Conservation (phyloP, 306 rosid species). For the Rosa chinensis region DNA sequence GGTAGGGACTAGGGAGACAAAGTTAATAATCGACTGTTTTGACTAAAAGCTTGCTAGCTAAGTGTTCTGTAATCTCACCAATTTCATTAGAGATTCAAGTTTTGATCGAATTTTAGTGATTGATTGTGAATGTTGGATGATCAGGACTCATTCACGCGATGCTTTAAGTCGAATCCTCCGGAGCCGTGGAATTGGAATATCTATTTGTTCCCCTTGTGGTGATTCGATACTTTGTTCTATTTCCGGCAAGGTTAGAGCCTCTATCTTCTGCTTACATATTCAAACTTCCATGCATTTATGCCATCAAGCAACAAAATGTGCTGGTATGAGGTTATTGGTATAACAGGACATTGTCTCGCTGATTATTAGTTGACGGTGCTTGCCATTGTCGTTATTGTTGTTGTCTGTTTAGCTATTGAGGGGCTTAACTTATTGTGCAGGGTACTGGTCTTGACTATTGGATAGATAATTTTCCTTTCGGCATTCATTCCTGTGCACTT, state of each 20-base stretch:
- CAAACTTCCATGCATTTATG: slow-evolving; percentile 11
- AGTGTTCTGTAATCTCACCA: background rate
- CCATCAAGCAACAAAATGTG: slow-evolving; percentile 2
- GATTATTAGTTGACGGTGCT: background rate
- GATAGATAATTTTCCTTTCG: slow-evolving; percentile 94
- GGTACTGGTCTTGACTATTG: slow-evolving; percentile 76
- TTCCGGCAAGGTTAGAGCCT: slow-evolving; percentile 69
- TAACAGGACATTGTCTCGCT: background rate
- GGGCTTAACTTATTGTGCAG: slow-evolving; percentile 44
- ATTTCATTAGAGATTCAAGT: background rate
- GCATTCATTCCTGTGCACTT: slow-evolving; percentile 76
- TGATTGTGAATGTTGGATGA: slow-evolving; percentile 18
- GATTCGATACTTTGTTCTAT: slow-evolving; percentile 40
- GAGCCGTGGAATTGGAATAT: slow-evolving; percentile 88
- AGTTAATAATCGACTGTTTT: slow-evolving; percentile 4
- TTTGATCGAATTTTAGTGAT: background rate
- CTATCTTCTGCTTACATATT: background rate
- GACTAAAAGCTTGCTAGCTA: background rate
- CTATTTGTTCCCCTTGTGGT: no score
- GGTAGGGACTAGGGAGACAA: no score
- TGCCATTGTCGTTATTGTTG: no score
- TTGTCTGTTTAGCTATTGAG: no score
- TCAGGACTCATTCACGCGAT: slow-evolving; percentile 89
- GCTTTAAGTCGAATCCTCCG: slow-evolving; percentile 95
- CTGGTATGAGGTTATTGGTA: background rate